Conservation (phyloP, 768 basidiomycete species). For the Boletus sp. region DNA sequence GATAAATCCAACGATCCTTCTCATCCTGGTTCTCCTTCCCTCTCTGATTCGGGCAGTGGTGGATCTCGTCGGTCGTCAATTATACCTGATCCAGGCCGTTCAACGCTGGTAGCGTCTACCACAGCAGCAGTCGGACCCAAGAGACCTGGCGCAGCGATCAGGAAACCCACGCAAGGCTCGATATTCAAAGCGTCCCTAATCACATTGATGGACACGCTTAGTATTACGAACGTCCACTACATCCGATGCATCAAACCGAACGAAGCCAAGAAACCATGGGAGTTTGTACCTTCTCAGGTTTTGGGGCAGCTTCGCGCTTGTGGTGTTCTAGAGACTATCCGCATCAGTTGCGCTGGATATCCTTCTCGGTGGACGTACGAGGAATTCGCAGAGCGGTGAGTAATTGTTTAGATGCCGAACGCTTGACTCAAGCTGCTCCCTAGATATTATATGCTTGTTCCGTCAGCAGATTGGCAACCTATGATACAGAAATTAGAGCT, state of each 20-base stretch:
- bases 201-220: constrained; percentile 95
- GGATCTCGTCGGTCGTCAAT: constrained; percentile 80
- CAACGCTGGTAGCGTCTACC: constrained; percentile 59
- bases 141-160: constrained; percentile 66
- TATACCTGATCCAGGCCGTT: constrained; percentile 85
- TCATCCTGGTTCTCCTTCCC: constrained; percentile 70
- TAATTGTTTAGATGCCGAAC: constrained; percentile 10
- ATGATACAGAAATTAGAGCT: constrained; percentile 84
- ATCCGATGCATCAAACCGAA: constrained; percentile 99
- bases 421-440: constrained; percentile 17
- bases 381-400: constrained; percentile 95
- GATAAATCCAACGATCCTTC: constrained; percentile 51
- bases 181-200: constrained; percentile 97
- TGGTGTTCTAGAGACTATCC: constrained; percentile 97
- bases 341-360: constrained; percentile 98
- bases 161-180: constrained; percentile 95
- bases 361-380: constrained; percentile 98
- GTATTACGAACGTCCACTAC: constrained; percentile 97
- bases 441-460: constrained; percentile 97
- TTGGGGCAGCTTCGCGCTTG: constrained; percentile 93
- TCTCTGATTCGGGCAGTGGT: constrained; percentile 74
- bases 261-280: constrained; percentile 95
- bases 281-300: constrained; percentile 94
- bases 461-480: constrained; percentile 81
- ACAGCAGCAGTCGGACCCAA: constrained; percentile 44